phyloP scores from a whole-genome alignment of 2,329 filamentous ascomycete genomes.

The Colletotrichum sp. region DNA sequence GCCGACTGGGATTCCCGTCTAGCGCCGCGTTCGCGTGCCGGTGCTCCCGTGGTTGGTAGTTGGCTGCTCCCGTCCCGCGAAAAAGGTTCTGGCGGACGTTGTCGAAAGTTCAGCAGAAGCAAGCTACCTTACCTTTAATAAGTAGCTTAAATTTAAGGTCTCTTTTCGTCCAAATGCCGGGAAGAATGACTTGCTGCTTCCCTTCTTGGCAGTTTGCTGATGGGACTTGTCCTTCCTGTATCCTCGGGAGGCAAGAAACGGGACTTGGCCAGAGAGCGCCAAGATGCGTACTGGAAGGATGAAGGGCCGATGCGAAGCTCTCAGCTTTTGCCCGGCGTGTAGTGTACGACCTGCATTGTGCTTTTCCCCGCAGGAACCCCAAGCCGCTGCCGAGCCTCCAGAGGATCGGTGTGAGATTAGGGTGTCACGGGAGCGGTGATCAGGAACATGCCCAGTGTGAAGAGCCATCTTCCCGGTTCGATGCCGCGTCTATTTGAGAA shows the following conservation, averaged over 20 bases:
- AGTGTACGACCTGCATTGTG: background rate
- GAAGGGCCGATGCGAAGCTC: background rate
- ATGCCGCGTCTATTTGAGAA: background rate
- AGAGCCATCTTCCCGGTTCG: background rate
- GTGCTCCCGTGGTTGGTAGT: background rate
- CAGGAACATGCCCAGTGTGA: background rate
- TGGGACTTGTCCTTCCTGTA: rapidly evolving
- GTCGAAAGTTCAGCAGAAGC: background rate
- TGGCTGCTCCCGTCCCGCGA: background rate
- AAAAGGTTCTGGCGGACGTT: background rate
- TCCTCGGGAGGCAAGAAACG: background rate
- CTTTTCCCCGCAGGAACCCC: background rate
- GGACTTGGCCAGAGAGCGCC: background rate
- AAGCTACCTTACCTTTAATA: background rate
- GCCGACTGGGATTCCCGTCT: background rate
- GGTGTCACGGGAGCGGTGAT: background rate
- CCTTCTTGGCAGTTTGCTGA: background rate
- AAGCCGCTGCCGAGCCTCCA: background rate
- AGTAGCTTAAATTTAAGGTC: background rate
- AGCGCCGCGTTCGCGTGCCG: background rate
- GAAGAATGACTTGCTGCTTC: background rate
- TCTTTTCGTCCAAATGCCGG: background rate
- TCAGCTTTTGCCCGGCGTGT: background rate
- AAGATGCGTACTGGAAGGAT: background rate
- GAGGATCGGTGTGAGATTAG: slow-evolving; percentile 1